A percentile compares a stretch with the other conserved stretches of the same genome.
These are phyloP conservation scores for Lactarius psammicola DNA, from an alignment of 768 basidiomycete genomes.

Conservation along the genomic window DNA sequence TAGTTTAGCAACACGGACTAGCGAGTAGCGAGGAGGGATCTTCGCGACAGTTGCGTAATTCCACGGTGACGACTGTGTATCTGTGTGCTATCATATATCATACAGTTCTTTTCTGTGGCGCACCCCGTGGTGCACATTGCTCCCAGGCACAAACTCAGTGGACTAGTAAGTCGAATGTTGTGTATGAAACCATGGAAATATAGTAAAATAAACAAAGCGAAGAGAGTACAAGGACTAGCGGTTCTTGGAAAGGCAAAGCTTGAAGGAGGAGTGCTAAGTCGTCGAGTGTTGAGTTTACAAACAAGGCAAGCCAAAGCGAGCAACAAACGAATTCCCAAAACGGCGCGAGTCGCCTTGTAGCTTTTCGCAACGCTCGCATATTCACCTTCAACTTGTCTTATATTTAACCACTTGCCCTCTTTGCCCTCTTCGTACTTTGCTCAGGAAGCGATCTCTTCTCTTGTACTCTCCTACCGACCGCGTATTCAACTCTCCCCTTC, in stretches of 20 bases:
- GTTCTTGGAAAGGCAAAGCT: constrained; percentile 25
- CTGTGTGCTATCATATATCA: background rate
- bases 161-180: background rate
- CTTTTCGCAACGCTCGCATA: constrained; percentile 19
- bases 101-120: background rate
- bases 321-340: constrained; percentile 30
- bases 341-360: constrained; percentile 25
- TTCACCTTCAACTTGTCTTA: constrained; percentile 19
- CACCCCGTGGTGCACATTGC: background rate
- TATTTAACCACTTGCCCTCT: constrained; percentile 25
- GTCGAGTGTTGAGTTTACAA: background rate
- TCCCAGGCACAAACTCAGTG: constrained; percentile 17
- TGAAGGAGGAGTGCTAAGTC: background rate
- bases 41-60: constrained; percentile 11
- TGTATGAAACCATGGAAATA: background rate
- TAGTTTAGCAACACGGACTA: background rate
- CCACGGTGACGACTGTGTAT: background rate
- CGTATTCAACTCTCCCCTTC: background rate
- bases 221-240: constrained; percentile 16
- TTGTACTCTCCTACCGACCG: background rate
- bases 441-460: constrained; percentile 25
- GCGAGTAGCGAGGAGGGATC: constrained; percentile 2
- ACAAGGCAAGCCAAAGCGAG: constrained; percentile 18
- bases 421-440: constrained; percentile 23
- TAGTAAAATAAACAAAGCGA: constrained; percentile 13